phyloP scores from a whole-genome alignment of 345 rosid species.

The Limnanthes douglasii region DNA sequence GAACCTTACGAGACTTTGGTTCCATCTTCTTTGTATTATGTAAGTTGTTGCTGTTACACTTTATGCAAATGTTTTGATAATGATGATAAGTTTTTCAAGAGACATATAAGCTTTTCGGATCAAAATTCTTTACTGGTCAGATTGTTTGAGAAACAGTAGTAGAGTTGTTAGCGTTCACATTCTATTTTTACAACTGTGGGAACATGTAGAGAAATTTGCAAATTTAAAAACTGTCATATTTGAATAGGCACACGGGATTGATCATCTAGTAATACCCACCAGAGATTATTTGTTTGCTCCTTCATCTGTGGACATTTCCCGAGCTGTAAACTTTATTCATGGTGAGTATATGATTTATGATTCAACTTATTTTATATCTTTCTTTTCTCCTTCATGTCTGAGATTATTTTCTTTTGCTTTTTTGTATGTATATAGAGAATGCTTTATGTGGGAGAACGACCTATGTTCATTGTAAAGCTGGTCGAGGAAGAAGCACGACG shows the following conservation, averaged over 20 bases:
- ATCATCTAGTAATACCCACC: constrained; percentile 78
- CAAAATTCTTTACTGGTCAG: no score
- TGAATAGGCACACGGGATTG: constrained; percentile 74
- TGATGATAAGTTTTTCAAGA: no score
- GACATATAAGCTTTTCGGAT: no score
- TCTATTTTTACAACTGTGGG: no score
- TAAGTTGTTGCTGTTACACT: no score
- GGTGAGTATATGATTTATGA: constrained; percentile 20
- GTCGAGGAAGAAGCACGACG: constrained; percentile 87
- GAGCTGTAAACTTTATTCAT: constrained; percentile 62
- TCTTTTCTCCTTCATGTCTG: no score
- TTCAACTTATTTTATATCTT: no score
- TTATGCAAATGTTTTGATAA: no score
- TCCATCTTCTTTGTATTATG: constrained; percentile 60
- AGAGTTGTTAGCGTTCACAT: no score
- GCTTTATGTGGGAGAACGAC: constrained; percentile 47
- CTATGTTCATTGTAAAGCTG: constrained; percentile 93
- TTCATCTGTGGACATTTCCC: constrained; percentile 35
- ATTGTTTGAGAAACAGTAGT: no score
- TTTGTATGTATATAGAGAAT: constrained; percentile 27
- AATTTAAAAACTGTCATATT: no score
- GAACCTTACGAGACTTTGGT: constrained; percentile 87
- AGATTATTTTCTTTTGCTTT: not conserved
- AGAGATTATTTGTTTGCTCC: constrained; percentile 90
- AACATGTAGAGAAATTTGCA: no score